Conservation (phyloP, 306 rosid species). For the Dalbergia cultrata region DNA sequence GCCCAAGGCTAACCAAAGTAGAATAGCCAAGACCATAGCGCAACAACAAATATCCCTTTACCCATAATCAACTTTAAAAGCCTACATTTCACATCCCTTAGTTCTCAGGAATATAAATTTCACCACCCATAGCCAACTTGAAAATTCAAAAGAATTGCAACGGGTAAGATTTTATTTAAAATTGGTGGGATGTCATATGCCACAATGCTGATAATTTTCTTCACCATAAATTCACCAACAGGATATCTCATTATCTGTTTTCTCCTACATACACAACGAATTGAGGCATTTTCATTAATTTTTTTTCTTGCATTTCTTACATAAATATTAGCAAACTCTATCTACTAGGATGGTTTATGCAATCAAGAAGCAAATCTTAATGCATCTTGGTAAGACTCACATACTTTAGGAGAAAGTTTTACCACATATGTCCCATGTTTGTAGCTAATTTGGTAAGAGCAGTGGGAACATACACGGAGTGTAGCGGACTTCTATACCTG, state of each 20-base stretch:
- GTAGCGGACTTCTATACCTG: too few species aligned
- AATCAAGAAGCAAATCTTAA: background rate
- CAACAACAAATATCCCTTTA: background rate
- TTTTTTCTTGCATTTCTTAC: background rate
- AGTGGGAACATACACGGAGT: too few species aligned
- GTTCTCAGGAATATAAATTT: conserved; percentile 5
- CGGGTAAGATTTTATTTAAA: background rate
- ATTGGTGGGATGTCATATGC: background rate
- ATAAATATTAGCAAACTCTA: background rate
- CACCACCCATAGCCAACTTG: background rate
- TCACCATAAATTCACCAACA: background rate
- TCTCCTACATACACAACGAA: background rate
- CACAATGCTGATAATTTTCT: background rate
- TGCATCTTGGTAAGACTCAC: background rate
- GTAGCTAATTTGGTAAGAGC: too few species aligned
- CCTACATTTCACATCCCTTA: background rate
- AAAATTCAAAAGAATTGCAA: conserved; percentile 13
- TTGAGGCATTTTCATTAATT: background rate
- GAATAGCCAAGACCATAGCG: conserved; percentile 7
- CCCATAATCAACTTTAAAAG: conserved; percentile 9
- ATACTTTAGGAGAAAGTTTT: too few species aligned
- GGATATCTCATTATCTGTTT: background rate
- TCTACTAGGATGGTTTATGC: background rate
- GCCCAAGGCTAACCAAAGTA: conserved; percentile 34
- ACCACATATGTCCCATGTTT: too few species aligned